Base-by-base conservation (phyloP, 148 eudicot species). In the Fagopyrum tataricum region DNA sequence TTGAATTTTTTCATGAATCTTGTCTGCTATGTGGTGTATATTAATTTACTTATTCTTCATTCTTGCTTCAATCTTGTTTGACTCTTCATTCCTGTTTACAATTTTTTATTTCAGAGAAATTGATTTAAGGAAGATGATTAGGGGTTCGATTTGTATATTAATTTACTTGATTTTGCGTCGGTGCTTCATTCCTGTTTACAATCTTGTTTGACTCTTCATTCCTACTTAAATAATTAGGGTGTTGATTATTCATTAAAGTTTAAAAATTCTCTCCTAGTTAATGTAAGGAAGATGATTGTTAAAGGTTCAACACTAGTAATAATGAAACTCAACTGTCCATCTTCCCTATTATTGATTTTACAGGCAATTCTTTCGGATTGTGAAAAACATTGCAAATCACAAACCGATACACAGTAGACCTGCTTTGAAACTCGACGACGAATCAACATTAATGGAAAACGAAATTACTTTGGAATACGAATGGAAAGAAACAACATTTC, bases 321-420 rank as follows among this genome's bases (percentile, higher is more conserved):
- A 66, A 71, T 76, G 81, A 80, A 73, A 62, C 79, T 75, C 81
- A 83, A 83, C 86, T 83, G 84, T 81, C 84, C 84, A 82, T 64
- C 84, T 51, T 78, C 79, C 79, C 73, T 67, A 2, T 26, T 5
- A 47, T 72, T 44, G 18, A 20, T 79, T 21, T 73, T 4, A 79
- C 81, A 76, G 77, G 52, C 71, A 82, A 81, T 49, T 42, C 88
- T 82, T 85, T 82, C 88, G 88, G 74, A 24, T 26, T n/a, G 48
- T 51, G 51, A 76, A n/a, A n/a, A n/a, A n/a, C n/a, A n/a, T n/a
- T n/a, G n/a, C n/a, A n/a, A n/a, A n/a, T n/a, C n/a, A n/a, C 78
- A 80, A n/a, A 73, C 64, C 87, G 84, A 79, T 79, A 84, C 87
- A 84, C 87, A 84, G 84, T 46, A 76, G 81, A 77, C 43, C 80